Conservation (phyloP, 805 yeast species). For the Ogataea nonfermentans region DNA sequence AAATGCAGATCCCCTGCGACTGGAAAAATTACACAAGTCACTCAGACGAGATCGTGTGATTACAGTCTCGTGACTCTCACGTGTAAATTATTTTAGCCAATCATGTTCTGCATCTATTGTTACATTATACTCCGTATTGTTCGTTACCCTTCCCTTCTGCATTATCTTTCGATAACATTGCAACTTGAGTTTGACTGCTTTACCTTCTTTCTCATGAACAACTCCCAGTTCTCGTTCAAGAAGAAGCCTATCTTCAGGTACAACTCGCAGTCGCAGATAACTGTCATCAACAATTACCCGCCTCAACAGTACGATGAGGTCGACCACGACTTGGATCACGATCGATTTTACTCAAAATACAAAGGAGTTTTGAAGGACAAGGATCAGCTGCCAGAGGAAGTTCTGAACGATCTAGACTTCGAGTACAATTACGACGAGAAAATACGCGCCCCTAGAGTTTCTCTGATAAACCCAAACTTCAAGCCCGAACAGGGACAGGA, state of each 20-base stretch:
- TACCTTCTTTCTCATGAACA: constrained; percentile 3
- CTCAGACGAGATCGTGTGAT: too few relatives aligned
- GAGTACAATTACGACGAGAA: constrained; percentile 50
- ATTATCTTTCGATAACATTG: neutral
- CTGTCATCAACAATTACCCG: constrained; percentile 30
- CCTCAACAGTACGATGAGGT: constrained; percentile 32
- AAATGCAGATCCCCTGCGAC: too few relatives aligned
- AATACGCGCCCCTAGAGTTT: constrained; percentile 54
- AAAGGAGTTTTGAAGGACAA: constrained; percentile 32
- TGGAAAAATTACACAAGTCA: too few relatives aligned
- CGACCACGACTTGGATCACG: constrained; percentile 31
- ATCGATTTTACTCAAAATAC: constrained; percentile 30
- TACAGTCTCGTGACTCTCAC: too few relatives aligned
- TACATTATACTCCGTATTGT: neutral
- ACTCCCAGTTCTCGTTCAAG: constrained; percentile 29
- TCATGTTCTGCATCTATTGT: neutral
- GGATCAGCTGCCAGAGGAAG: constrained; percentile 30
- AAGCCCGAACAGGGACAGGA: constrained; percentile 1
- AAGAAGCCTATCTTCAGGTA: constrained; percentile 28
- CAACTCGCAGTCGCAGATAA: constrained; percentile 28
- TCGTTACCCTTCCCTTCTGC: neutral
- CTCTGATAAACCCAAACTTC: constrained; percentile 27
- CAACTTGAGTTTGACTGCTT: neutral
- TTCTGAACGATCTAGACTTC: constrained; percentile 27
- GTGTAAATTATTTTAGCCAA: neutral